These are phyloP conservation scores for Amaranthus cruentus DNA, from an alignment of 148 eudicot species.

Conservation along the genomic window DNA sequence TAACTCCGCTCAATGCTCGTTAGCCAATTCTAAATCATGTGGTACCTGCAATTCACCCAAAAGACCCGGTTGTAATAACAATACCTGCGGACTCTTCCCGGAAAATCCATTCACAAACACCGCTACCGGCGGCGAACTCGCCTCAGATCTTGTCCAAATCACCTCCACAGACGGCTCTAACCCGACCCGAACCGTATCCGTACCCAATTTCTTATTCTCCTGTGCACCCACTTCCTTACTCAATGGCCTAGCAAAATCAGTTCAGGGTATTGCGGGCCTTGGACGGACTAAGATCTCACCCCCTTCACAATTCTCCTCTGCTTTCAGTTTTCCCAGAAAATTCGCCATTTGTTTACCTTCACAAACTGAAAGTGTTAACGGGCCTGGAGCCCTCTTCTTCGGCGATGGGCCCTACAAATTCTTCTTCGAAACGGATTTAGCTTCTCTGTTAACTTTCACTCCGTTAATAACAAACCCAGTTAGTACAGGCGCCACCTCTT, in stretches of 20 bases:
- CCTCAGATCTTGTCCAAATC: constrained; percentile 34
- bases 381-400: constrained; percentile 42
- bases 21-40: constrained; percentile 30
- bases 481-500: constrained; percentile 37
- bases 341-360: constrained; percentile 54
- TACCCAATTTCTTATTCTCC: constrained; percentile 33
- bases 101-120: constrained; percentile 41
- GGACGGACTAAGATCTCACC: constrained; percentile 46
- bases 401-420: constrained; percentile 48
- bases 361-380: not conserved
- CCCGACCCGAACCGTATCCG: constrained; percentile 26
- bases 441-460: constrained; percentile 31
- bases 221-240: constrained; percentile 37
- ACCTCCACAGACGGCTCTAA: constrained; percentile 49
- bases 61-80: constrained; percentile 53
- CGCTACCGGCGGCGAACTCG: constrained; percentile 38
- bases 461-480: constrained; percentile 51
- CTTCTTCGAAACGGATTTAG: constrained; percentile 30
- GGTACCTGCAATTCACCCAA: constrained; percentile 26
- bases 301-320: constrained; percentile 40
- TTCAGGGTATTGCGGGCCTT: constrained; percentile 50
- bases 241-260: constrained; percentile 44
- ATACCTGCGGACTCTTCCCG: constrained; percentile 49
- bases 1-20: constrained; percentile 46
- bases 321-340: constrained; percentile 38